phyloP scores from a whole-genome alignment of 2,329 filamentous ascomycete genomes.

The Diatrype stigma region DNA sequence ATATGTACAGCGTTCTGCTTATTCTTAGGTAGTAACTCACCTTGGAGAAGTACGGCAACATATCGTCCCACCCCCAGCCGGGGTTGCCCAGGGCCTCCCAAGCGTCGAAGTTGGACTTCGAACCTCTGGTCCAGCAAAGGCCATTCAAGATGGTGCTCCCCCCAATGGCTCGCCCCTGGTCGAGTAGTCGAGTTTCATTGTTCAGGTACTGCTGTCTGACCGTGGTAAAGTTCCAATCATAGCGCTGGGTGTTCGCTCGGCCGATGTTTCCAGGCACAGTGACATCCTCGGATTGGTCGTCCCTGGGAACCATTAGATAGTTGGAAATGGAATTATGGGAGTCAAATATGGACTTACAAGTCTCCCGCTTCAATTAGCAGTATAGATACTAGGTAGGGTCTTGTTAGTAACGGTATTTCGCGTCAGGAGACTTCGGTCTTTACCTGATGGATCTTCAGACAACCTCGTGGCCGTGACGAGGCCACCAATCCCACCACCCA shows the following conservation, averaged over 20 bases:
- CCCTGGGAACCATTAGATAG: slow-evolving; percentile 10
- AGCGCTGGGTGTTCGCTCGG: slow-evolving; percentile 18
- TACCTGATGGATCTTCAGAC: slow-evolving; percentile 18
- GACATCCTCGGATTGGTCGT: slow-evolving; percentile 22
- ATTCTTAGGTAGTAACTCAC: slow-evolving; percentile 18
- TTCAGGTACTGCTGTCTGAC: slow-evolving; percentile 28
- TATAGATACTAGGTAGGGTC: slow-evolving; percentile 17
- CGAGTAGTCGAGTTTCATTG: slow-evolving; percentile 29
- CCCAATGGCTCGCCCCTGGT: slow-evolving; percentile 35
- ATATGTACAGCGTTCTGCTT: no score
- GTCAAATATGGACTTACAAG: slow-evolving; percentile 14
- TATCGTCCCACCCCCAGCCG: slow-evolving; percentile 38
- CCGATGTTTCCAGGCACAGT: slow-evolving; percentile 21
- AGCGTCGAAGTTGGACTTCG: slow-evolving; percentile 36
- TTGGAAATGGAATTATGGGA: background rate
- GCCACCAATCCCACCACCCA: slow-evolving; percentile 23
- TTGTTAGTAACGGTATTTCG: slow-evolving; percentile 6
- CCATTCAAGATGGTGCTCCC: slow-evolving; percentile 38
- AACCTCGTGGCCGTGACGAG: slow-evolving; percentile 23
- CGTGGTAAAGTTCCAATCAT: slow-evolving; percentile 28
- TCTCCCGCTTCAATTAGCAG: slow-evolving; percentile 23
- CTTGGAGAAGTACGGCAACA: slow-evolving; percentile 48
- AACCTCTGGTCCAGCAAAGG: slow-evolving; percentile 37
- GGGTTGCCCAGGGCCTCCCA: slow-evolving; percentile 39
- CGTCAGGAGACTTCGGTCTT: background rate